Percentiles rank a stretch among this genome's conserved stretches.
These are phyloP conservation scores for Hypoxylon fuscum DNA, from an alignment of 495 filamentous ascomycete species.

Conservation along the genomic window DNA sequence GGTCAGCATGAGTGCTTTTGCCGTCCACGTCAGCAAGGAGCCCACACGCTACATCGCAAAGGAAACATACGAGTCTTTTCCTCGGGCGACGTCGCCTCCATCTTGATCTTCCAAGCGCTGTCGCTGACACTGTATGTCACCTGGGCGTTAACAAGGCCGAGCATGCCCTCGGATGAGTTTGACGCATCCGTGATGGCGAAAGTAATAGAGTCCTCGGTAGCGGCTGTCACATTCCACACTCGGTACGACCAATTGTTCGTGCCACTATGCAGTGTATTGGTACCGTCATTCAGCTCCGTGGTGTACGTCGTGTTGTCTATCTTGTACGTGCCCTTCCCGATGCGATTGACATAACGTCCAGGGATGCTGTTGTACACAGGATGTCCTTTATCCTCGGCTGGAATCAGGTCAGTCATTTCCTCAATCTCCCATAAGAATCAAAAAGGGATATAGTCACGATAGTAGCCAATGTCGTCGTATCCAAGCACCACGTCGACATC, in stretches of 20 bases:
- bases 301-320: slow-evolving; percentile 60
- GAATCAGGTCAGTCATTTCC: slow-evolving; percentile 22
- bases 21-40: slow-evolving; percentile 39
- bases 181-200: slow-evolving; percentile 75
- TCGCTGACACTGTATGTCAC: slow-evolving; percentile 72
- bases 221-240: slow-evolving; percentile 62
- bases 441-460: slow-evolving; percentile 47
- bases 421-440: slow-evolving; percentile 19
- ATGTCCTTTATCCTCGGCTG: slow-evolving; percentile 59
- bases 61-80: slow-evolving; percentile 56
- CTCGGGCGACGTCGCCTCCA: slow-evolving; percentile 60
- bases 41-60: slow-evolving; percentile 22
- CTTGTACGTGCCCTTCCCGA: slow-evolving; percentile 62
- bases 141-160: slow-evolving; percentile 74
- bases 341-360: slow-evolving; percentile 65
- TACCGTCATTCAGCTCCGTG: slow-evolving; percentile 63
- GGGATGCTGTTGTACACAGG: slow-evolving; percentile 62
- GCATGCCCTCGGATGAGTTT: slow-evolving; percentile 74
- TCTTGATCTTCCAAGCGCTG: slow-evolving; percentile 63
- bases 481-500: slow-evolving; percentile 64
- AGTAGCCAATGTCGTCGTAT: slow-evolving; percentile 60
- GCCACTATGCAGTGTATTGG: slow-evolving; percentile 68
- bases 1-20: slow-evolving; percentile 67
- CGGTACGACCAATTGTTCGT: slow-evolving; percentile 68
- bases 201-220: slow-evolving; percentile 73